A percentile compares a stretch with the other conserved stretches of the same genome.
phyloP scores from a whole-genome alignment of 2,329 filamentous ascomycete species.

The Colletotrichum sojae region DNA sequence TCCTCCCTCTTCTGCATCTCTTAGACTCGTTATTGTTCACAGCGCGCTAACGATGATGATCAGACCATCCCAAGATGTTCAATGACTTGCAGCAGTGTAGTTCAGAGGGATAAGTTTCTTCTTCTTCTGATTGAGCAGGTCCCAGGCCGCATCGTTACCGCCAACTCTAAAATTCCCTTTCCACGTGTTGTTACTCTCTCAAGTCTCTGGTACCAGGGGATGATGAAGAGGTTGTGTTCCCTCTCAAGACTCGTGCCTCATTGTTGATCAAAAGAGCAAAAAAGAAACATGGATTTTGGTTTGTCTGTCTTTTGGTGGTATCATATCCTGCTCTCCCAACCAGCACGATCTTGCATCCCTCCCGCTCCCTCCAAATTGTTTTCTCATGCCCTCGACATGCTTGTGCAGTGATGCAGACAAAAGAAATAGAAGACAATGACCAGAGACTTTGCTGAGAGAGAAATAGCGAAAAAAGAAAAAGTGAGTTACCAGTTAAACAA shows the following conservation, averaged over 20 bases:
- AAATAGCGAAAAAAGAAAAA: constrained; percentile 6
- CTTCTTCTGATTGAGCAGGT: constrained; percentile 18
- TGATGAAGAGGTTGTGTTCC: constrained; percentile 1
- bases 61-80: not conserved
- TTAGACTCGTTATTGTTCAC: no score
- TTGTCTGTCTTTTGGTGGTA: constrained; percentile 35
- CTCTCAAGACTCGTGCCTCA: constrained; percentile 32
- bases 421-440: not conserved
- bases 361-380: not conserved
- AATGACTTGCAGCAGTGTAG: constrained; percentile 3
- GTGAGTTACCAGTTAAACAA: constrained; percentile 40
- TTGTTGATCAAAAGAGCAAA: constrained; percentile 14
- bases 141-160: constrained; percentile 9
- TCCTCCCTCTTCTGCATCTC: no score
- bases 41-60: not conserved
- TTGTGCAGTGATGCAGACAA: constrained; percentile 25
- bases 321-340: constrained; percentile 23
- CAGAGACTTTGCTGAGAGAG: constrained; percentile 15
- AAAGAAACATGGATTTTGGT: not conserved
- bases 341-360: constrained; percentile 13
- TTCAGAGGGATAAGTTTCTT: constrained; percentile 6
- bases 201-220: not conserved
- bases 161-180: not conserved
- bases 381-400: not conserved
- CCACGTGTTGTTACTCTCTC: not conserved